phyloP scores from a whole-genome alignment of 2,329 filamentous ascomycete genomes.

The Ophiostoma sp. region DNA sequence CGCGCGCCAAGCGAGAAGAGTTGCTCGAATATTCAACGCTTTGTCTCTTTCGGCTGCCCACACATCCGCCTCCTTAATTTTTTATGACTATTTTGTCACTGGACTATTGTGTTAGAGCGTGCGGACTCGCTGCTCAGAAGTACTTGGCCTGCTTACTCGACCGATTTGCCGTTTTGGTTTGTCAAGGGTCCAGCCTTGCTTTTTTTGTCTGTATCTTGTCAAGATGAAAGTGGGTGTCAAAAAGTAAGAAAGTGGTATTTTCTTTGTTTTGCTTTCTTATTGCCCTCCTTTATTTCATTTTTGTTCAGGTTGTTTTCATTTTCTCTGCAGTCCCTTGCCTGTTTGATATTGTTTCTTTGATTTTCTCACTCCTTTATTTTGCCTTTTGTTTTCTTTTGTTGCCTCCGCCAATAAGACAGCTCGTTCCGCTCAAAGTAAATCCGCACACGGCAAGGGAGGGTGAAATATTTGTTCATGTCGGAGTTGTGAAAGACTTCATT shows the following conservation, averaged over 20 bases:
- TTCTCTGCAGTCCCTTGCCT: not conserved
- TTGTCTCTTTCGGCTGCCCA: not conserved
- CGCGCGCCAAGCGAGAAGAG: not conserved
- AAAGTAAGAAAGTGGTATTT: not conserved
- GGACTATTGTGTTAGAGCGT: not conserved
- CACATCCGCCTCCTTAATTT: not conserved
- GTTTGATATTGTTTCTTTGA: not conserved
- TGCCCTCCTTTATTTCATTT: not conserved
- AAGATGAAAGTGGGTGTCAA: not conserved
- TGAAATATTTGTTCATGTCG: not conserved
- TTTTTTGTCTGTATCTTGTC: not conserved
- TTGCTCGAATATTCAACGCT: slow-evolving; percentile 1
- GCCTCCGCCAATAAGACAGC: not conserved
- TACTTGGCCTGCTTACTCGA: not conserved
- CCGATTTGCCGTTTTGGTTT: slow-evolving; percentile 4
- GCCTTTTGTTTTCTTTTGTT: not conserved
- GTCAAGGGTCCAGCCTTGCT: slow-evolving; percentile 1
- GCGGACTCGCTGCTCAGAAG: not conserved
- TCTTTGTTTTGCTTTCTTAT: not conserved
- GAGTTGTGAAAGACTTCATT: not conserved
- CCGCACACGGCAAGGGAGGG: not conserved
- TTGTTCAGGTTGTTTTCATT: not conserved
- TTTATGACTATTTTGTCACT: not conserved
- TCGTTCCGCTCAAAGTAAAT: not conserved
- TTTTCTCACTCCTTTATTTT: not conserved